Evolutionary conservation across 495 filamentous ascomycete species (phyloP).

Genomic region (Penicillium ochrochloron): DNA sequence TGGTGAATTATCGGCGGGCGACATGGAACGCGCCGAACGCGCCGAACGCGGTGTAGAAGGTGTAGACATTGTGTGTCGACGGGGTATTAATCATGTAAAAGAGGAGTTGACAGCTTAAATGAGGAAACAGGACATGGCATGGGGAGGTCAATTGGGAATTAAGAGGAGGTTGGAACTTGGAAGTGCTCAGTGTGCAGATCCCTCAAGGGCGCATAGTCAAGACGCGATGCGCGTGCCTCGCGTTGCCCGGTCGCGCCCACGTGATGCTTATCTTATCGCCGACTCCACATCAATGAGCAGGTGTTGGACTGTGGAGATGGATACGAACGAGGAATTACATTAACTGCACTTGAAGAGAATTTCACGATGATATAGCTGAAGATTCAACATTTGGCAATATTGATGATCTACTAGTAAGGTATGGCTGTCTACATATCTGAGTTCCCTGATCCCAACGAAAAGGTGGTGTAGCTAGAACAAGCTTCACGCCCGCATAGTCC

Average conservation of each 20-base stretch:
- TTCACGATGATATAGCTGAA: no score
- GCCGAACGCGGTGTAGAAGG: slow-evolving; percentile 51
- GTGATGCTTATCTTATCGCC: slow-evolving; percentile 31
- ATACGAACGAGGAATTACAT: no score
- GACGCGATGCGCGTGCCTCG: slow-evolving; percentile 39
- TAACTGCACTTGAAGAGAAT: no score
- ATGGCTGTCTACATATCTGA: no score
- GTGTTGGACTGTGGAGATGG: no score
- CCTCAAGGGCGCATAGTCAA: slow-evolving; percentile 32
- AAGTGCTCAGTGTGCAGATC: slow-evolving; percentile 16
- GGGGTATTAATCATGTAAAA: not conserved
- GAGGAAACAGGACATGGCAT: slow-evolving; percentile 12
- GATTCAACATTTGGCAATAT: not conserved
- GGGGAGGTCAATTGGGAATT: slow-evolving; percentile 11
- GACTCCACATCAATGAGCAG: not conserved
- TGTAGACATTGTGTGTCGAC: slow-evolving; percentile 39
- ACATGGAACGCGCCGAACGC: slow-evolving; percentile 48
- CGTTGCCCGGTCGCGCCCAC: slow-evolving; percentile 30
- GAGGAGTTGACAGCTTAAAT: not conserved
- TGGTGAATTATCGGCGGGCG: slow-evolving; percentile 37
- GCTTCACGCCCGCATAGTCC: no score
- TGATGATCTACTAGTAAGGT: not conserved
- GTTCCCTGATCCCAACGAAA: no score
- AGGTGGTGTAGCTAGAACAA: no score
- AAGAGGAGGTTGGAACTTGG: not conserved